Percentiles rank a stretch among this genome's conserved stretches.
phyloP scores from a whole-genome alignment of 2,329 filamentous ascomycete species.

The Colletotrichum lentis region DNA sequence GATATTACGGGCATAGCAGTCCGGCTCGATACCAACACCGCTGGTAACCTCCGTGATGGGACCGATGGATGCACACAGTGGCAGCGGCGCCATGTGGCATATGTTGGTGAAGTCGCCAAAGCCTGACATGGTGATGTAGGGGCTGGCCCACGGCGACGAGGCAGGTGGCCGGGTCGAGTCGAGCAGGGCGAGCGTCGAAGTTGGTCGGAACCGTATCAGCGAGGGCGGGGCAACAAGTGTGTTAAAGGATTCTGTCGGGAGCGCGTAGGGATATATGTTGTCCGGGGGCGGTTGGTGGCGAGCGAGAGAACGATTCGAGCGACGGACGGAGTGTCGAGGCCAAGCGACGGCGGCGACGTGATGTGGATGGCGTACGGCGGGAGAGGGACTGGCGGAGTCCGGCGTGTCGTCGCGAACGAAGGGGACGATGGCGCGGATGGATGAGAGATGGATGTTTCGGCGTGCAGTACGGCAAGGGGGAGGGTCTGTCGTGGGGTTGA shows the following conservation, averaged over 20 bases:
- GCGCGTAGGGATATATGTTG: not conserved
- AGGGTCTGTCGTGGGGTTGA: constrained; percentile 14
- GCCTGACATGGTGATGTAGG: constrained; percentile 67
- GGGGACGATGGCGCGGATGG: constrained; percentile 10
- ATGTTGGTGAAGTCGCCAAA: constrained; percentile 92
- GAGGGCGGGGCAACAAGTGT: not conserved
- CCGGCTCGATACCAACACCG: constrained; percentile 81
- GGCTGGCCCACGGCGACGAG: constrained; percentile 26
- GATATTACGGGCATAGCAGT: constrained; percentile 93
- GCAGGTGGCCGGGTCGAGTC: not conserved
- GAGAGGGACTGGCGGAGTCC: constrained; percentile 1
- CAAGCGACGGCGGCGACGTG: constrained; percentile 5
- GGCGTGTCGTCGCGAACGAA: constrained; percentile 12
- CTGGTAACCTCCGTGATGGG: constrained; percentile 72
- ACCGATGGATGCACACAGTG: constrained; percentile 86
- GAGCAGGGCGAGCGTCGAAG: not conserved
- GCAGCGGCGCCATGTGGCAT: constrained; percentile 85
- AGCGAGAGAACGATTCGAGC: constrained; percentile 10
- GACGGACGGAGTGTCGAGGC: constrained; percentile 2
- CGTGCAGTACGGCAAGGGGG: constrained; percentile 13
- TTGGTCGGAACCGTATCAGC: not conserved
- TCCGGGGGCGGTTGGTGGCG: constrained; percentile 8
- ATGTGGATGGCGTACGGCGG: constrained; percentile 9
- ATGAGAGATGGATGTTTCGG: constrained; percentile 15
- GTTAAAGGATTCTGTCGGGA: not conserved